Evolutionary conservation across 371 early-diverging fungal species (phyloP), one percentile per base, ranked within the genome.

Genomic region (Mucor sp.): DNA sequence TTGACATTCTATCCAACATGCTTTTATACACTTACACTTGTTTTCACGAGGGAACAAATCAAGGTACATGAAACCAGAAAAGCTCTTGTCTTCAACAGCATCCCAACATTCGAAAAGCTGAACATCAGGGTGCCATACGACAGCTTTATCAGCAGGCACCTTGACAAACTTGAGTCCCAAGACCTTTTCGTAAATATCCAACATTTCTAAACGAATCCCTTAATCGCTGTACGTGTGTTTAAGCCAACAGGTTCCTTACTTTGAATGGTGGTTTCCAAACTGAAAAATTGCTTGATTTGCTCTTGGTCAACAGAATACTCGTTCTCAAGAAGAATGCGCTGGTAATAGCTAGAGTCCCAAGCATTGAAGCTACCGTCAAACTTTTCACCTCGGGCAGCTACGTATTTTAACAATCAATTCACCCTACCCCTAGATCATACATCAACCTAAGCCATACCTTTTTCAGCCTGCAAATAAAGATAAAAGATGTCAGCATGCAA

Each of bases 311-410:
- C 87, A 32, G 86, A 66, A 68, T 91, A 94, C 62, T 90, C 79
- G 53, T 82, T 87, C 67, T 90, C 90, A 59, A 92, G 81, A 37
- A 92, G 72, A 59, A 90, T 80, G 60, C 85, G 87, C 56, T 88
- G 70, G 72, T 93, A 94, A 76, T 91, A 95, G 65, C 80, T 82
- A 55, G 86, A 83, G 72, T 95, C 96, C 92, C 93, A 95, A 17
- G 84, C 72, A 60, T 88, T 78, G 56, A 95, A 60, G 17, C 74
- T 65, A 19, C 83, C 89, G 68, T 91, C 90, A 63, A 74, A 88
- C 9, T 74, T 70, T 33, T 77, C 76, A 35, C 82, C 79, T 58
- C 83, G 74, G 27, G 60, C 28, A 25, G 71, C 75, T 80, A 67
- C 30, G 12, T 21, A 25, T 27, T 1, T 25, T 12, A 28, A 30